A percentile compares a stretch with the other conserved stretches of the same genome.
Conservation (phyloP, 2,329 filamentous ascomycete species). For the Coniochaeta prunicola region DNA sequence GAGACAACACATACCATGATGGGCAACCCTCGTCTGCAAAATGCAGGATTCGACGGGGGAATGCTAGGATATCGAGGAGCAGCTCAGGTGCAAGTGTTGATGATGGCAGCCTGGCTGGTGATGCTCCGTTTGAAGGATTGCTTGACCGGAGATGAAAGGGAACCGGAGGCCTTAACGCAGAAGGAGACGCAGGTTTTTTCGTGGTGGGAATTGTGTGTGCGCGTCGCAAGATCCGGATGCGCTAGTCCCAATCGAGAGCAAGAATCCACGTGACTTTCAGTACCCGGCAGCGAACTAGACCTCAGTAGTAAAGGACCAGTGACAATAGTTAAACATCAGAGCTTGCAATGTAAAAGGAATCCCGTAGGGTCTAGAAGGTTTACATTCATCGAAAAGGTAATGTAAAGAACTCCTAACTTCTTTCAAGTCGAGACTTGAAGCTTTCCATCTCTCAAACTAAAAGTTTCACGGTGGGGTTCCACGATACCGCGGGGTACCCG, state of each 20-base stretch:
- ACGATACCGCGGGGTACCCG: not conserved
- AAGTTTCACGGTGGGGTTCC: not conserved
- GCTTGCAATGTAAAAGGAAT: not conserved
- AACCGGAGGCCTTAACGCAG: not conserved
- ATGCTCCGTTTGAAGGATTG: not conserved
- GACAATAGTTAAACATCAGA: not conserved
- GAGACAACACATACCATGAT: constrained; percentile 32
- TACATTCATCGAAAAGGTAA: too few relatives aligned
- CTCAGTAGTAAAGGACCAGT: not conserved
- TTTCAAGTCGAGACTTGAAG: not conserved
- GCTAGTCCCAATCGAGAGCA: not conserved
- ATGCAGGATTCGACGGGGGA: constrained; percentile 29
- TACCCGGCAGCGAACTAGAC: not conserved
- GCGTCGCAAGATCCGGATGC: not conserved
- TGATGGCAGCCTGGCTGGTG: constrained; percentile 11
- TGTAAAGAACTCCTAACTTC: not conserved
- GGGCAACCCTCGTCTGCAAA: constrained; percentile 41
- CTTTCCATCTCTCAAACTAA: not conserved
- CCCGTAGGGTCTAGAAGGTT: too few relatives aligned
- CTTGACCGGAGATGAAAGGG: not conserved
- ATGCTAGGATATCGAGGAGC: constrained; percentile 14
- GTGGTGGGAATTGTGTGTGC: not conserved
- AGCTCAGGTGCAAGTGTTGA: constrained; percentile 6
- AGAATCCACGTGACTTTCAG: not conserved
- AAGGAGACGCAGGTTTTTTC: constrained; percentile 3